Conservation (phyloP, 2,329 filamentous ascomycete species). For the Exophiala sideris region DNA sequence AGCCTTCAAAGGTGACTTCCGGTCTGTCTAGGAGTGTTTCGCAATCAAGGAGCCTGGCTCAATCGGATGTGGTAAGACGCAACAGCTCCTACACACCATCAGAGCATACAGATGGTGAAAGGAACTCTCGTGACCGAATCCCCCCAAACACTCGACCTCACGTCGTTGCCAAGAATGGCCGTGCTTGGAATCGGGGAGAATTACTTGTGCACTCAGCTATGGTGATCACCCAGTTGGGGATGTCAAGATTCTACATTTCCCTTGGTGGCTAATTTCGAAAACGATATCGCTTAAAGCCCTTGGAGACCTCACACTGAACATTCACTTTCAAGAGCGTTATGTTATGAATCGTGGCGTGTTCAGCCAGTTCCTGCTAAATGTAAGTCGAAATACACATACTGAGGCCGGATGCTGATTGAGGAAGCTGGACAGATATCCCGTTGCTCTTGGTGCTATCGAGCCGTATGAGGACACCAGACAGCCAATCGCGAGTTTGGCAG, state of each 20-base stretch:
- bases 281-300: constrained; percentile 10
- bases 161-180: constrained; percentile 10
- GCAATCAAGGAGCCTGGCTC: no score
- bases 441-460: constrained; percentile 12
- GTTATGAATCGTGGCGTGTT: constrained; percentile 8
- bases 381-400: constrained; percentile 1
- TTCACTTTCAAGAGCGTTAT: constrained; percentile 16
- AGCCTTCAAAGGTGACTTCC: no score
- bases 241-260: constrained; percentile 18
- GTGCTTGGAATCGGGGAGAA: constrained; percentile 6
- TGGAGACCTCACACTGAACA: background rate
- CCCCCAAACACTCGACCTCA: background rate
- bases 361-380: background rate
- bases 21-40: no score
- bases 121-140: no score
- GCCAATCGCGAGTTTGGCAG: constrained; percentile 9
- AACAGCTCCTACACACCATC: no score
- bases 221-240: constrained; percentile 14
- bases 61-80: no score
- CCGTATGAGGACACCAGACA: constrained; percentile 16
- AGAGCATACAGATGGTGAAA: no score
- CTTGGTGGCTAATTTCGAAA: constrained; percentile 16
- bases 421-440: background rate
- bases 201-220: constrained; percentile 18
- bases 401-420: constrained; percentile 1